Percentiles rank a stretch among this genome's conserved stretches.
These are phyloP conservation scores for Fusarium coffeatum DNA, from an alignment of 2,329 filamentous ascomycete genomes.

Conservation along the genomic window DNA sequence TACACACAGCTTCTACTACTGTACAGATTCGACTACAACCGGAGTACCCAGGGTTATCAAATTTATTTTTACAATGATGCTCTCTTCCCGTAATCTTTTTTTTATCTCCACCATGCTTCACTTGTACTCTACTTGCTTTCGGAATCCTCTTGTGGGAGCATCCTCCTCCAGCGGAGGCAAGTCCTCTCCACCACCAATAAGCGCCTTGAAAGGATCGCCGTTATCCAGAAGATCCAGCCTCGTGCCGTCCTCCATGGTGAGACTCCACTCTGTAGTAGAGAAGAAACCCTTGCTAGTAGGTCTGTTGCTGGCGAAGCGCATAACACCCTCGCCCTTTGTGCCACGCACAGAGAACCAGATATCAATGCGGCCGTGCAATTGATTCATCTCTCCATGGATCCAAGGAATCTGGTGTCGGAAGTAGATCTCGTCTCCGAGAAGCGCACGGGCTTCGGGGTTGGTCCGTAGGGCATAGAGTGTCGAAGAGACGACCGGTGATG, in stretches of 20 bases:
- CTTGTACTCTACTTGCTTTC: constrained; percentile 58
- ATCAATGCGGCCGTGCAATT: constrained; percentile 90
- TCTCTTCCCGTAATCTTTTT: constrained; percentile 6
- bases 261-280: constrained; percentile 90
- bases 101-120: constrained; percentile 4
- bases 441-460: constrained; percentile 76
- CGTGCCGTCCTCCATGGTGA: constrained; percentile 72
- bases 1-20: constrained; percentile 51
- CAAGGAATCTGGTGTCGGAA: constrained; percentile 83
- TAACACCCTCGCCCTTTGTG: constrained; percentile 74
- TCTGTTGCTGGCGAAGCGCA: constrained; percentile 83
- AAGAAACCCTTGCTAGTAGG: constrained; percentile 72
- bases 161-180: constrained; percentile 52
- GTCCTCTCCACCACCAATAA: constrained; percentile 58
- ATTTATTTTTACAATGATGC: constrained; percentile 22
- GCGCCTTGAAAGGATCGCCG: constrained; percentile 73
- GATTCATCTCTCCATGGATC: constrained; percentile 90
- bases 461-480: constrained; percentile 93
- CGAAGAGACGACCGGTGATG: constrained; percentile 85
- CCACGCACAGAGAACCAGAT: constrained; percentile 90
- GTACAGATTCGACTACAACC: constrained; percentile 48
- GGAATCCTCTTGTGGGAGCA: constrained; percentile 60
- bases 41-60: constrained; percentile 43
- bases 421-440: constrained; percentile 88
- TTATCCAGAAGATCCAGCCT: constrained; percentile 80